A percentile compares a stretch with the other conserved stretches of the same genome.
Conservation (phyloP, 495 filamentous ascomycete species). For the Hypomontagnella monticulosa region DNA sequence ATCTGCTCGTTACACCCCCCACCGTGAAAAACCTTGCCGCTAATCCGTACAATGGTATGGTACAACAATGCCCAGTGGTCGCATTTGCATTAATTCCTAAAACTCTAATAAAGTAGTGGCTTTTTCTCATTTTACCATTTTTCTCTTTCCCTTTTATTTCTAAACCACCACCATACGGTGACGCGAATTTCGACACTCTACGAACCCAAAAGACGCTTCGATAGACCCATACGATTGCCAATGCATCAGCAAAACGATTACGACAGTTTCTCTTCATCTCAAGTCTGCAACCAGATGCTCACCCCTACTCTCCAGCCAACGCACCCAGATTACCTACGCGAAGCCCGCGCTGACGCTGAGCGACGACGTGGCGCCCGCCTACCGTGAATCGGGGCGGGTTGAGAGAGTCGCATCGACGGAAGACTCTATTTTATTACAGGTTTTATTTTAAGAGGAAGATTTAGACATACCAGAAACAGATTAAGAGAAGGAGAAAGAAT, state of each 20-base stretch:
- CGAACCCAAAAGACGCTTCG: slow-evolving; percentile 18
- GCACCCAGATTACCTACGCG: slow-evolving; percentile 49
- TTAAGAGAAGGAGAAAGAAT: slow-evolving; percentile 54
- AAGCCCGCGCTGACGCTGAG: slow-evolving; percentile 59
- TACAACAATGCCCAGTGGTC: neutral
- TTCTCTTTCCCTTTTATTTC: slow-evolving; percentile 30
- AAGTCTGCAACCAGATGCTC: slow-evolving; percentile 61
- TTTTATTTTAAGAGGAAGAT: slow-evolving; percentile 21
- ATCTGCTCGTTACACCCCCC: slow-evolving; percentile 23
- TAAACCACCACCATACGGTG: slow-evolving; percentile 43
- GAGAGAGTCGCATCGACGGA: slow-evolving; percentile 22
- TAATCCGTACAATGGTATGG: too few species aligned
- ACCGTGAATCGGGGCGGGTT: slow-evolving; percentile 53
- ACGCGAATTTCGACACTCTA: slow-evolving; percentile 20
- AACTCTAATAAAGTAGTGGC: slow-evolving; percentile 20
- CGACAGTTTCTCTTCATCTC: slow-evolving; percentile 54
- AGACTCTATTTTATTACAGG: slow-evolving; percentile 25
- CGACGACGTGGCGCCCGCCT: slow-evolving; percentile 58
- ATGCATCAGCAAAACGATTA: slow-evolving; percentile 58
- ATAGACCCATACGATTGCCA: slow-evolving; percentile 42
- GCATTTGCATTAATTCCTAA: slow-evolving; percentile 1
- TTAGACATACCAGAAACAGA: slow-evolving; percentile 50
- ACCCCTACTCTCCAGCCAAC: slow-evolving; percentile 52
- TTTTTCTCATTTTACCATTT: slow-evolving; percentile 24
- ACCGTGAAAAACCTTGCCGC: slow-evolving; percentile 6